Percentiles rank a stretch among this genome's conserved stretches.
phyloP scores from a whole-genome alignment of 371 early-diverging fungal species.

The Circinella umbellata region DNA sequence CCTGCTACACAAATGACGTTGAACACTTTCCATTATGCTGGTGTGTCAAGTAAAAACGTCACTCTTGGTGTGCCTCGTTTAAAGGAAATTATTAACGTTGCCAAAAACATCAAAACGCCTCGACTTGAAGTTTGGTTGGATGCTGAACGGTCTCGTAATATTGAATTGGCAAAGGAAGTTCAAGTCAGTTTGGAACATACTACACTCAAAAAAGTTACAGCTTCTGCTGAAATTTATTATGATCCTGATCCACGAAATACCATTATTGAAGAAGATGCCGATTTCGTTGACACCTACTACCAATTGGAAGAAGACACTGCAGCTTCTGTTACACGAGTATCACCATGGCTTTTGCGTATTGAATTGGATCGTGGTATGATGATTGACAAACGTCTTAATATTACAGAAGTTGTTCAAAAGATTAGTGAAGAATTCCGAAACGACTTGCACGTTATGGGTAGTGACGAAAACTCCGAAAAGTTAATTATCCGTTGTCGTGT shows the following conservation, averaged over 20 bases:
- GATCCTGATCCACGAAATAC: constrained; percentile 94
- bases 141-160: constrained; percentile 74
- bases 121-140: constrained; percentile 88
- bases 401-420: constrained; percentile 77
- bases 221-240: constrained; percentile 94
- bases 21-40: constrained; percentile 99
- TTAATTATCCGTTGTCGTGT: constrained; percentile 93
- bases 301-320: constrained; percentile 83
- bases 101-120: constrained; percentile 98
- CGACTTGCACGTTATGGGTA: constrained; percentile 81
- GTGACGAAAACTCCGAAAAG: constrained; percentile 93
- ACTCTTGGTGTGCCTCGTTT: constrained; percentile 99
- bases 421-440: constrained; percentile 78
- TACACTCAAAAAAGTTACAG: constrained; percentile 84
- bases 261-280: constrained; percentile 90
- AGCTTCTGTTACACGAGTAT: constrained; percentile 63
- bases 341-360: constrained; percentile 97
- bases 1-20: constrained; percentile 99
- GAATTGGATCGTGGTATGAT: constrained; percentile 88
- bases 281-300: constrained; percentile 92
- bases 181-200: constrained; percentile 94
- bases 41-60: constrained; percentile 97
- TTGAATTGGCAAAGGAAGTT: constrained; percentile 90
- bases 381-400: constrained; percentile 90
- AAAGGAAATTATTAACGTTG: constrained; percentile 99